These are phyloP conservation scores for Chytriomyces sp. DNA, from an alignment of 192 early-diverging fungal genomes.

Conservation along the genomic window DNA sequence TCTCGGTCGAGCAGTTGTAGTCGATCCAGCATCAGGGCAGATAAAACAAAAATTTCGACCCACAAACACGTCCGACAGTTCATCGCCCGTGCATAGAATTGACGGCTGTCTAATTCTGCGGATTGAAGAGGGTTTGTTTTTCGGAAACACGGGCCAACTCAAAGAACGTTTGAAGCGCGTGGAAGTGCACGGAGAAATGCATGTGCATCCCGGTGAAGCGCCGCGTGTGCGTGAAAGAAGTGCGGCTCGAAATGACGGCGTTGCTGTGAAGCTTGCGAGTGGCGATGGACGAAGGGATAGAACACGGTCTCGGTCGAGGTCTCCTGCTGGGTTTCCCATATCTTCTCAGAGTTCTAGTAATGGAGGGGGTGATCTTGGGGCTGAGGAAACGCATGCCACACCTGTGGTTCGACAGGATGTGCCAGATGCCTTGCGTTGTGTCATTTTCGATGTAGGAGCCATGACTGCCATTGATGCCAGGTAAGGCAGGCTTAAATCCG, in stretches of 20 bases:
- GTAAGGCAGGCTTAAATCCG: too few species aligned
- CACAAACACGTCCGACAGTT: constrained; percentile 37
- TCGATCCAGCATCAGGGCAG: constrained; percentile 46
- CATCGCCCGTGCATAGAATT: constrained; percentile 66
- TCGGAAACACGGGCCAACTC: constrained; percentile 96
- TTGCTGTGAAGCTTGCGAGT: too few species aligned
- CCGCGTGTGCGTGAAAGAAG: constrained; percentile 48
- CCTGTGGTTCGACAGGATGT: not conserved
- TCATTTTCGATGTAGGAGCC: constrained; percentile 91
- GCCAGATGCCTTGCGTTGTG: constrained; percentile 71
- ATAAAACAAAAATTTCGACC: constrained; percentile 71
- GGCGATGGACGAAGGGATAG: not conserved
- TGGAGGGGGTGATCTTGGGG: constrained; percentile 27
- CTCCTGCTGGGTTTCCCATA: not conserved
- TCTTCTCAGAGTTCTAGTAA: not conserved
- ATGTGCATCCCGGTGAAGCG: constrained; percentile 91
- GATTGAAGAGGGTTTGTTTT: constrained; percentile 93
- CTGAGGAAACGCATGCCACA: not conserved
- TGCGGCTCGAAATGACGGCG: not conserved
- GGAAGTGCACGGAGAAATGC: constrained; percentile 92
- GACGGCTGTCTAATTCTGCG: constrained; percentile 87
- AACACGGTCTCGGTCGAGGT: not conserved
- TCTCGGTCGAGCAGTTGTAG: constrained; percentile 48
- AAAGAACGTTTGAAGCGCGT: constrained; percentile 92
- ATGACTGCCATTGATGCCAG: constrained; percentile 93